Base-by-base conservation (phyloP, 169 alveolate genomes). In the Neospora caninum region DNA sequence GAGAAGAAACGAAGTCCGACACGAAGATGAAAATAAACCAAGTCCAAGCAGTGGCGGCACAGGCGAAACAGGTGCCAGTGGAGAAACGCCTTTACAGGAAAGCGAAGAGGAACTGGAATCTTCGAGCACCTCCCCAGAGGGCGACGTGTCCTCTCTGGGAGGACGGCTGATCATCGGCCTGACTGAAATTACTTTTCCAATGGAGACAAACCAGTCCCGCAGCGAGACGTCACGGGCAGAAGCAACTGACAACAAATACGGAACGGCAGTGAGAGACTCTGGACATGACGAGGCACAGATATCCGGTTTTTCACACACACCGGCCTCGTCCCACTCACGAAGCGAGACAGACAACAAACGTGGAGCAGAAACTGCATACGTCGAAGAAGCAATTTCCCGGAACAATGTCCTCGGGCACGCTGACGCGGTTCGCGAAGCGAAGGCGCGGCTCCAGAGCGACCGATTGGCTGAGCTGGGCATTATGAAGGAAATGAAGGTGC, bases 401-500 rank as follows among this genome's bases (percentile, higher is more conserved):
- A n/a, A 69, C 84, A 7, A 73, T 16, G 10, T 73, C 22, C 43
- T 82, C 69, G 36, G 27, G 38, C 89, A 82, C 69, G 36, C 34
- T 20, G 67, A 41, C 69, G 89, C 89, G 13, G 89, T 82, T 39
- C 54, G 38, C 4, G 89, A 82, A 45, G 89, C 89, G 34, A 25
- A 82, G 13, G 38, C 34, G 64, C 89, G 89, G 25, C 67, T 91
- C 13, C 73, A 80, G 41, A 67, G 53, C 39, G 94, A 91, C 53
- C 39, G 73, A 87, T 88, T 91, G 91, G 67, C 78, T 45, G 89
- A 49, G 64, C 91, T 70, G 83, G 89, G 86, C 0, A 41, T 80
- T 9, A 58, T 91, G 42, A 84, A 58, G 34, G 82, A 80, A 18
- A 41, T 91, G 53, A 91, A 91, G 54, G 94, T 91, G 82, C 82